Base-by-base conservation (phyloP, 306 rosid genomes). In the Rosa multiflora region DNA sequence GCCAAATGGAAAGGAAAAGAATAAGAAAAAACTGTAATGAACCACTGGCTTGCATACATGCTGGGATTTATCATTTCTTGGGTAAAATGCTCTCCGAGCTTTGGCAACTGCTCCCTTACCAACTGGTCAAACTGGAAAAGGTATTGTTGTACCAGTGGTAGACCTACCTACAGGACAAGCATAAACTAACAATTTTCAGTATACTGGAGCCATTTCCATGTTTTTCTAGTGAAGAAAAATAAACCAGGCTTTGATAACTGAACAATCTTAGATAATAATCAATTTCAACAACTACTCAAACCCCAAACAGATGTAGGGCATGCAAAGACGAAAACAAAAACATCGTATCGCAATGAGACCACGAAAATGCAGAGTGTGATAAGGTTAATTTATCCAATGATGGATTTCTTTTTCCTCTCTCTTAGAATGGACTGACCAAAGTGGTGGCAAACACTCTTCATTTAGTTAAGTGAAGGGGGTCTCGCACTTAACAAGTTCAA, bases 1-100 rank as follows among this genome's bases (percentile, higher is more conserved):
- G 99, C 98, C 84, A 95, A 85, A 85, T 91, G 98, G 88, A 95
- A 95, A 2, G 99, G 99, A 84, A 95, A 93, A 75, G 99, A 95
- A 85, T 95, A 93, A 49, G 99, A 91, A 88, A 95, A 95, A 78
- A 95, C 98, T 26, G 98, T 95, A 58, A 95, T 95, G 85, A 95
- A 95, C 99, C 99, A 95, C 82, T 95, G 99, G 85, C 99, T 95
- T 62, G 97, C 99, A 75, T 95, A 95, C 99, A 95, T 95, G 91
- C 98, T 95, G 64, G 99, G 99, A 87, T 93, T 93, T 83, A 95
- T 95, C 98, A 91, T 88, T 86, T 95, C 99, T 21, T 66, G 73
- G 8, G 92, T 77, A 85, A 91, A 93, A 86, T 95, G 99, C 80
- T 93, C 98, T 62, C 99, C 98, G 56, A 95, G 78, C 87, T 88